Percentiles rank a stretch among this genome's conserved stretches.
These are phyloP conservation scores for Botrytis fabae DNA, from an alignment of 2,329 filamentous ascomycete species.

Conservation along the genomic window DNA sequence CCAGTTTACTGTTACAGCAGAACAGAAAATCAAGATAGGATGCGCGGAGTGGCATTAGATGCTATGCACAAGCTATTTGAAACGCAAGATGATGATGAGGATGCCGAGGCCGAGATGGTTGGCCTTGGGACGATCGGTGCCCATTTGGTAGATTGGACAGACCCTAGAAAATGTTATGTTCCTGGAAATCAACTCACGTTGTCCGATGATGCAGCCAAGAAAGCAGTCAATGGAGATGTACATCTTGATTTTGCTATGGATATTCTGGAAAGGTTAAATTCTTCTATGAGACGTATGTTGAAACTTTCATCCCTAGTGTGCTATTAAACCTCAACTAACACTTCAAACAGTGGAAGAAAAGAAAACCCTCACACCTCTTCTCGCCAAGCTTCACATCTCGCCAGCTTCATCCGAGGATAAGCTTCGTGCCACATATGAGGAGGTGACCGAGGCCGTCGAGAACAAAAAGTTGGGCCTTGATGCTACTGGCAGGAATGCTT, in stretches of 20 bases:
- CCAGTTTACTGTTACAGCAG: slow-evolving; percentile 91
- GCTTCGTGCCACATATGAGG: slow-evolving; percentile 57
- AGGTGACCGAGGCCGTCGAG: slow-evolving; percentile 63
- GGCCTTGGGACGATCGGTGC: slow-evolving; percentile 75
- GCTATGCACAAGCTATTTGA: slow-evolving; percentile 75
- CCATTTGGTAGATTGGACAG: slow-evolving; percentile 91
- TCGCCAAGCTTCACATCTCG: slow-evolving; percentile 80
- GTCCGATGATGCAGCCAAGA: slow-evolving; percentile 57
- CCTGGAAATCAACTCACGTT: slow-evolving; percentile 47
- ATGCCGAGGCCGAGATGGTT: slow-evolving; percentile 76
- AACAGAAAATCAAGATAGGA: slow-evolving; percentile 76
- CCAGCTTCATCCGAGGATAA: slow-evolving; percentile 62
- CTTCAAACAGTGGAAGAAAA: slow-evolving; percentile 71
- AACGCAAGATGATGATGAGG: slow-evolving; percentile 71
- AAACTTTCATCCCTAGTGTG: slow-evolving; percentile 6
- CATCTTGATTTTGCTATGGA: slow-evolving; percentile 78
- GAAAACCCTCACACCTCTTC: slow-evolving; percentile 73
- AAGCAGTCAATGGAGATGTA: slow-evolving; percentile 70
- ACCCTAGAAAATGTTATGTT: slow-evolving; percentile 75
- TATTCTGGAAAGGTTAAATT: slow-evolving; percentile 72
- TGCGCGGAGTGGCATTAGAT: slow-evolving; percentile 72
- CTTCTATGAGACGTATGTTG: slow-evolving; percentile 64
- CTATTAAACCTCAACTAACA: slow-evolving; percentile 23
- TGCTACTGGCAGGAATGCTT: slow-evolving; percentile 61
- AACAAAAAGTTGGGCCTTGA: slow-evolving; percentile 56